Evolutionary conservation across 345 rosid species (phyloP), one percentile per base, ranked within the genome.

Genomic region (Conringia planisiliqua): DNA sequence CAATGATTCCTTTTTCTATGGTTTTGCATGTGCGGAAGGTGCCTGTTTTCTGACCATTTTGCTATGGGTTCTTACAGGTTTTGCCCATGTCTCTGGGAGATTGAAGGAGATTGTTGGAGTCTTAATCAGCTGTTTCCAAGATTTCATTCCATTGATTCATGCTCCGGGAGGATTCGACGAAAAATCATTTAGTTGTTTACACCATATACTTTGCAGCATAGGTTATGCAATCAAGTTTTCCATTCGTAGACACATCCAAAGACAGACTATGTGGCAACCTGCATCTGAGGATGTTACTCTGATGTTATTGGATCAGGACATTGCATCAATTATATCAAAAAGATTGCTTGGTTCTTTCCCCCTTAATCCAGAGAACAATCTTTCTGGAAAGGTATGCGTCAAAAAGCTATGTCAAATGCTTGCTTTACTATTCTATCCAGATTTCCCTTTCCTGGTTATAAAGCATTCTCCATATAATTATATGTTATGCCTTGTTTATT

Each of bases 31-130:
- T 69, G 54, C 79, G 35, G 66, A 29, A 35, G 42, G 7, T 16
- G 57, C 38, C 27, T 26, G 17, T 61, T 52, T 14, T 7, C 66
- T 77, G 8, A 64, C 50, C 42, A 58, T 11, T 17, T 73, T 26
- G 17, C 52, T 36, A 17, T 55, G 61, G 50, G 6, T 24, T 67
- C 56, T 39, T 75, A 68, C 63, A 95, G 97, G 85, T 17, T 76
- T 77, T 72, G 73, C 86, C 59, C 58, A 78, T 55, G 76, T 86
- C 66, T 46, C 62, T 67, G 77, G 72, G 61, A 89, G 86, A 75
- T 70, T 92, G 48, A 85, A 85, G 81, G 91, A 86, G 62, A 83
- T 92, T 71, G 83, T 95, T 73, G 94, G 82, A 72, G 86, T 85
- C 82, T 78, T 92, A 57, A 67, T 90, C 62, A 81, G 52, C 62